Evolutionary conservation across 129 eudicot genomes (phyloP).

Genomic region (Helichrysum umbraculigerum): DNA sequence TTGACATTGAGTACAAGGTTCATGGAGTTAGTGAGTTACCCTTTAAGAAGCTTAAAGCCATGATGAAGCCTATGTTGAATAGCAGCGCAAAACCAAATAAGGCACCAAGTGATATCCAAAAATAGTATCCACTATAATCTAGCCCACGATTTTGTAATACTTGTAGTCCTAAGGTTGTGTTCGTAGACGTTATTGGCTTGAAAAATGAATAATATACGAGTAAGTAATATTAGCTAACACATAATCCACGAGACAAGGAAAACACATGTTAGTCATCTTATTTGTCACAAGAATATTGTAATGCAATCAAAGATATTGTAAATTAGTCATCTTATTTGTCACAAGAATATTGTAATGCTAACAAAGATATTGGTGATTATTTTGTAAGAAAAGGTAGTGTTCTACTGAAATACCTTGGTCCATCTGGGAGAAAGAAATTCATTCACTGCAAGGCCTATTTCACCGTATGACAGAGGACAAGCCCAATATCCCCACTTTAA

Average conservation of each 20-base stretch:
- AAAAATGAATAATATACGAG: background rate
- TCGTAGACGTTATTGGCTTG: constrained; percentile 42
- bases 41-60: constrained; percentile 64
- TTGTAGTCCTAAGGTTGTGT: constrained; percentile 59
- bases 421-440: constrained; percentile 67
- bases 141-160: constrained; percentile 62
- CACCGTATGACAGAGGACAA: constrained; percentile 56
- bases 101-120: constrained; percentile 71
- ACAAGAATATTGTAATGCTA: background rate
- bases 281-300: background rate
- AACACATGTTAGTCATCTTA: background rate
- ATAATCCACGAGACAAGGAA: constrained; percentile 5
- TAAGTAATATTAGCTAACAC: background rate
- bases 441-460: constrained; percentile 59
- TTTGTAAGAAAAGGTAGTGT: background rate
- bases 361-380: too few species aligned
- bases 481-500: constrained; percentile 63
- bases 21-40: constrained; percentile 33
- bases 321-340: background rate
- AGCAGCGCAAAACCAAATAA: constrained; percentile 52
- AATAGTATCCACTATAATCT: constrained; percentile 43
- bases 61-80: constrained; percentile 55
- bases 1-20: constrained; percentile 10
- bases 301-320: too few species aligned
- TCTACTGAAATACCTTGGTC: constrained; percentile 46